These are phyloP conservation scores for Halenospora varia DNA, from an alignment of 495 filamentous ascomycete species.

Conservation along the genomic window DNA sequence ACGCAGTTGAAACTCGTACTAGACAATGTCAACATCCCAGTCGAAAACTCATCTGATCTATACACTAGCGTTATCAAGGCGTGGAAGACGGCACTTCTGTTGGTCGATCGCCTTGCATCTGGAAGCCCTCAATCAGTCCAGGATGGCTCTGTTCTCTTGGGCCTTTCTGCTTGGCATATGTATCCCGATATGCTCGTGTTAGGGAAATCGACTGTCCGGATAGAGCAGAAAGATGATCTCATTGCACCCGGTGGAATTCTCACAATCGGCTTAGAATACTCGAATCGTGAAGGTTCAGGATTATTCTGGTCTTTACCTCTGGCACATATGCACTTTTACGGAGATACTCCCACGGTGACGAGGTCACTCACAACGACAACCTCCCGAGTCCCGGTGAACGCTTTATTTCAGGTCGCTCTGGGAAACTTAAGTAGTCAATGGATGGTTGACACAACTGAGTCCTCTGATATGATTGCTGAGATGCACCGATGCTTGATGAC, in stretches of 20 bases:
- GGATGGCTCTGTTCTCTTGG: slow-evolving; percentile 24
- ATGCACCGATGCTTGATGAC: no score
- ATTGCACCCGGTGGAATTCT: slow-evolving; percentile 26
- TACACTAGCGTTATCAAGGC: background rate
- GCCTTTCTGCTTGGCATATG: slow-evolving; percentile 32
- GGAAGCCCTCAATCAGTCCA: slow-evolving; percentile 1
- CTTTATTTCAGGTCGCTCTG: background rate
- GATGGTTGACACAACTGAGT: no score
- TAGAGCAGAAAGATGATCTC: slow-evolving; percentile 10
- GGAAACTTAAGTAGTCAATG: background rate
- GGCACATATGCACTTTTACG: slow-evolving; percentile 32
- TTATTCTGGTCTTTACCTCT: slow-evolving; percentile 14
- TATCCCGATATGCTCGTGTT: slow-evolving; percentile 32
- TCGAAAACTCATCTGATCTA: background rate
- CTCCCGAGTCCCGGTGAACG: background rate
- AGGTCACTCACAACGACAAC: background rate
- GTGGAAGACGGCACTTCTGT: background rate
- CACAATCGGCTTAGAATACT: slow-evolving; percentile 23
- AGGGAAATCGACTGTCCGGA: background rate
- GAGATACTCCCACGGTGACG: background rate
- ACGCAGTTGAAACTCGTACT: background rate
- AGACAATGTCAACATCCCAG: background rate
- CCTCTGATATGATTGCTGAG: no score
- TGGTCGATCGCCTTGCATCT: background rate
- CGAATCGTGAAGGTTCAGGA: background rate